A percentile compares a stretch with the other conserved stretches of the same genome.
Evolutionary conservation across 495 filamentous ascomycete species (phyloP).

Genomic region (Lasiosphaeria miniovina): DNA sequence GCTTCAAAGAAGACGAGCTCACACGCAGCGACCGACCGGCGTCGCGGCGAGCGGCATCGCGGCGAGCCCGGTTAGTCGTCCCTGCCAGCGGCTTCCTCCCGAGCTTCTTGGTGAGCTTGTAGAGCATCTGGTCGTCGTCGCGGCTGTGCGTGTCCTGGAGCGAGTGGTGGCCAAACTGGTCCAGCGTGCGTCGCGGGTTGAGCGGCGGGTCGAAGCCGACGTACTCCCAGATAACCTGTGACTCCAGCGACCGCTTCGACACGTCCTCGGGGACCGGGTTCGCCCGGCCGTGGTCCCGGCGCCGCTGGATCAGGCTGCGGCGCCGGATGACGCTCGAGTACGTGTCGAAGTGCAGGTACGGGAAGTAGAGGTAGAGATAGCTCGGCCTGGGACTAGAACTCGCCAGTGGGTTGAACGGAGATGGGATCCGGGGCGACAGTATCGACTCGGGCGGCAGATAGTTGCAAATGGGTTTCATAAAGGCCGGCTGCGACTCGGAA

Average conservation of each 20-base stretch:
- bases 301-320: constrained; percentile 54
- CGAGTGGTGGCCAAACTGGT: constrained; percentile 65
- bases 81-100: background rate
- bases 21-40: too few species aligned
- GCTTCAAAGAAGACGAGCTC: constrained; percentile 6
- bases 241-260: constrained; percentile 52
- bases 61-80: background rate
- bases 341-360: constrained; percentile 65
- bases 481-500: constrained; percentile 45
- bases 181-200: constrained; percentile 61
- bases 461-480: constrained; percentile 42
- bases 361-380: constrained; percentile 45
- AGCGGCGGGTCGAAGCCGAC: constrained; percentile 62
- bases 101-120: constrained; percentile 58
- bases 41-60: background rate
- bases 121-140: constrained; percentile 69
- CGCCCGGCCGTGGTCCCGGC: constrained; percentile 55
- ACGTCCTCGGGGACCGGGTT: constrained; percentile 55
- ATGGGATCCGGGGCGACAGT: constrained; percentile 29
- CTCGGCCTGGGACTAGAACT: constrained; percentile 40
- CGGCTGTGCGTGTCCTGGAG: constrained; percentile 58
- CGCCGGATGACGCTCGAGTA: constrained; percentile 59
- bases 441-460: constrained; percentile 43
- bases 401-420: constrained; percentile 18
- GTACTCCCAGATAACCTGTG: constrained; percentile 62